Conservation (phyloP, 2,329 filamentous ascomycete genomes). For the Botrytis squamosa region DNA sequence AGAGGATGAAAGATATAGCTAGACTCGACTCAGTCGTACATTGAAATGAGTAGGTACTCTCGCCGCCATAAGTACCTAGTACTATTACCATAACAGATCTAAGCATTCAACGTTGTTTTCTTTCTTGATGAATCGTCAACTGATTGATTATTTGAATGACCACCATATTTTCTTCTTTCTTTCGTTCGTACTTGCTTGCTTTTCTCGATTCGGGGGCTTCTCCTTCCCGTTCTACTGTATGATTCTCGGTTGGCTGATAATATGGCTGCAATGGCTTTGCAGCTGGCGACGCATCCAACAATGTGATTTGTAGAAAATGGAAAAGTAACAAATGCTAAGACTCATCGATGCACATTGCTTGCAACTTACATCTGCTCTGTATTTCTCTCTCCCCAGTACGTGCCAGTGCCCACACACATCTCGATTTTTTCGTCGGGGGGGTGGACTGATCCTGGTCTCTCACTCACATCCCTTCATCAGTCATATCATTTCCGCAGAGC, state of each 20-base stretch:
- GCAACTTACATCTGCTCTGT: neutral
- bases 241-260: neutral
- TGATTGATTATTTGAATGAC: neutral
- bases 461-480: neutral
- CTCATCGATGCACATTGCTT: slow-evolving; percentile 12
- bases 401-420: neutral
- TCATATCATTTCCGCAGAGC: neutral
- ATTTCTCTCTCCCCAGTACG: neutral
- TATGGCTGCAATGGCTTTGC: neutral
- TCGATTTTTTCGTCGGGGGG: neutral
- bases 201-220: neutral
- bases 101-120: neutral
- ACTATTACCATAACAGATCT: neutral
- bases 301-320: neutral
- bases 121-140: neutral
- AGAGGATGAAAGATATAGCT: neutral
- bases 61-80: neutral
- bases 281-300: neutral
- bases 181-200: neutral
- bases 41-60: neutral
- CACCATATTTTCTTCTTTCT: neutral
- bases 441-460: neutral
- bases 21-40: neutral
- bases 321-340: neutral
- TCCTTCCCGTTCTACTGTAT: neutral